Conservation (phyloP, 352 stramenopile genomes). For the Phytopythium boreale region DNA sequence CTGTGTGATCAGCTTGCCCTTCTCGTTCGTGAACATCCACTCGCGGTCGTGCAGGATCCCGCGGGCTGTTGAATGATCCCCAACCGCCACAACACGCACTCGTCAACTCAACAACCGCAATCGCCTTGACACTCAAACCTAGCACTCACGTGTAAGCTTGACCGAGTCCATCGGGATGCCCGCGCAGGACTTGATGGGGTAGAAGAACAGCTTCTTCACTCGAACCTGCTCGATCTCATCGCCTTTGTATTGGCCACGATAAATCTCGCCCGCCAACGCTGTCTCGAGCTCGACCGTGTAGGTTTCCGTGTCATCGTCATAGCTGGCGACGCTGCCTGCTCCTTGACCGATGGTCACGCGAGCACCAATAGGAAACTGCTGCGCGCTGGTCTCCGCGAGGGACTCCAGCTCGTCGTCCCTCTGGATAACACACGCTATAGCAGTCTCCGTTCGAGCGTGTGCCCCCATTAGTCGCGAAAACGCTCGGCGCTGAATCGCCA, state of each 20-base stretch:
- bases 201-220: conserved; percentile 42
- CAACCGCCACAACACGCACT: neutral
- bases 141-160: conserved; percentile 19
- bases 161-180: conserved; percentile 33
- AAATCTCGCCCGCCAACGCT: neutral
- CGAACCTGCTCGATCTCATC: conserved; percentile 11
- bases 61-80: conserved; percentile 6
- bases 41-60: conserved; percentile 47
- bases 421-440: neutral
- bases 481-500: neutral
- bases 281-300: conserved; percentile 14
- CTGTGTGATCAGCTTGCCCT: conserved; percentile 48
- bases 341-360: conserved; percentile 8
- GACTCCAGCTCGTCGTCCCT: conserved; percentile 11
- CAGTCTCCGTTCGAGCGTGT: neutral
- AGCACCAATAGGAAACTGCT: conserved; percentile 12
- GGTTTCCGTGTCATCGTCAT: conserved; percentile 8
- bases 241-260: conserved; percentile 1
- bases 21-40: conserved; percentile 53
- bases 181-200: conserved; percentile 64
- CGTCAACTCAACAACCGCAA: neutral
- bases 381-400: conserved; percentile 7
- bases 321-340: conserved; percentile 13
- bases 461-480: neutral
- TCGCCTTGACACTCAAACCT: neutral